These are phyloP conservation scores for Barnettozyma californica DNA, from an alignment of 805 yeast species.

Conservation along the genomic window DNA sequence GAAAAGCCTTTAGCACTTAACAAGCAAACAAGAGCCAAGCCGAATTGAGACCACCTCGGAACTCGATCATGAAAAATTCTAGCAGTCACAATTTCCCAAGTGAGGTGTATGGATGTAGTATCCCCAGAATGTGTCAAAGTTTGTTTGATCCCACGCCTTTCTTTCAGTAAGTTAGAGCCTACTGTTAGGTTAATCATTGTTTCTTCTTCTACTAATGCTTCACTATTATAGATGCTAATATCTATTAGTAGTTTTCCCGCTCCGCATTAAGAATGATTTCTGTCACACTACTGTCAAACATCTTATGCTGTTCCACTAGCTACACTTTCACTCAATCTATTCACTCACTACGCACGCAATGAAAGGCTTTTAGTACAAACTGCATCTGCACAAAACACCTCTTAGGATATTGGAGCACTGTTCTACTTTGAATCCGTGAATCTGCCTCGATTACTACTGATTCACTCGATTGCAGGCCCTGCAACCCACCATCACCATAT, in stretches of 20 bases:
- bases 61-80: neutral
- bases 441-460: neutral
- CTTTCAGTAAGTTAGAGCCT: too few relatives aligned
- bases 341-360: neutral
- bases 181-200: neutral
- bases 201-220: too few relatives aligned
- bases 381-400: too few relatives aligned
- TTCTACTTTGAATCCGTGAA: neutral
- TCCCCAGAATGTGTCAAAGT: neutral
- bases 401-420: too few relatives aligned
- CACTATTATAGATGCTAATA: neutral
- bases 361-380: too few relatives aligned
- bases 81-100: neutral
- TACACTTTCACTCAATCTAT: neutral
- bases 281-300: too few relatives aligned
- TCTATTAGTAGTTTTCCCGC: too few relatives aligned
- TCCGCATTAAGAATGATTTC: neutral
- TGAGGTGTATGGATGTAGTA: neutral
- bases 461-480: too few relatives aligned
- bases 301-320: neutral
- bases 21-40: neutral
- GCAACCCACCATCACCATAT: too few relatives aligned
- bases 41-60: neutral
- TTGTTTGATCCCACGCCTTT: neutral
- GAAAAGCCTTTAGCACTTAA: neutral